Base-by-base conservation (phyloP, 306 rosid species). In the Trifolium subterraneum region DNA sequence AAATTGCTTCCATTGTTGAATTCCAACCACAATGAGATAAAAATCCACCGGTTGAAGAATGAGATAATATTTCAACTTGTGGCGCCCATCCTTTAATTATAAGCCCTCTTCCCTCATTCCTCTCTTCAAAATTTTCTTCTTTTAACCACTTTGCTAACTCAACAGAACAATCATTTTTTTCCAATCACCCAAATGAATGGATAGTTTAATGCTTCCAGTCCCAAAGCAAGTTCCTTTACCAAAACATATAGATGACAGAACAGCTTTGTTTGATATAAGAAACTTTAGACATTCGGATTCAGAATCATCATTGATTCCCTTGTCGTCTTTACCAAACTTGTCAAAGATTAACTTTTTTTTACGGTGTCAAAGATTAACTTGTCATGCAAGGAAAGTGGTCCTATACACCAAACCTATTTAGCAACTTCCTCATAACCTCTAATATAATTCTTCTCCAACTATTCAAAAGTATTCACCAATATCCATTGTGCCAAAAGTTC, bases 1-100 rank as follows among this genome's bases (percentile, higher is more conserved):
- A 54, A 58, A 85, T 68, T 1, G 81, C 87, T 77, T 91, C 95
- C 1, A 89, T 47, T 1, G 84, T 84, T 6, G 97, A 91, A 76
- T 89, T 89, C 97, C 94, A 89, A 6, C 97, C 95, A 59, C 97
- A 89, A 14, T 91, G 97, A 0, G 97, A 79, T 58, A 91, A 23
- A 59, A 91, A 89, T 31, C 85, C 93, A 29, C 91, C 93, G n/a
- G 81, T 47, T 12, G 93, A 38, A 14, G 73, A 59, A 22, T 87
- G 92, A 2, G 91, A 85, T 1, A 91, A 76, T 47, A 91, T 83
- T 47, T 81, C 25, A 61, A 86, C 79, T 60, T 91, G 95, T 36
- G 97, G 90, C 13, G 95, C 91, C 91, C 97, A 91, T 6, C 97
- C 92, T 48, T 78, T 75, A 15, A 91, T 76, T 58, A 87, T 20